A percentile compares a stretch with the other conserved stretches of the same genome.
Evolutionary conservation across 108 stramenopile species (phyloP).

Genomic region (Cyclostephanos tholiformis): DNA sequence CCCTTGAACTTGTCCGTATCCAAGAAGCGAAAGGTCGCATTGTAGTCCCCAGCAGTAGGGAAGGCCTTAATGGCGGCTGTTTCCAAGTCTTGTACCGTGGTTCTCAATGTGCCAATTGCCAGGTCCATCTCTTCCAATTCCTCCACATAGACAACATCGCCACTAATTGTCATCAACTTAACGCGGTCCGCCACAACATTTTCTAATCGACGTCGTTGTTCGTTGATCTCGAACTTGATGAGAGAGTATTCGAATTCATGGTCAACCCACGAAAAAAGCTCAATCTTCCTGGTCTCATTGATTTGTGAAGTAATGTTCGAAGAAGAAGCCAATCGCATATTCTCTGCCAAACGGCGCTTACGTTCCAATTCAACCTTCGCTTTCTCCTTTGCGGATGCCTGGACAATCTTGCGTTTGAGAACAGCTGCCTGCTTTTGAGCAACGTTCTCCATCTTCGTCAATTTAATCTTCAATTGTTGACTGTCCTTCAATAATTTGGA

Average conservation of each 20-base stretch:
- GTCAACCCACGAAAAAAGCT: constrained; percentile 46
- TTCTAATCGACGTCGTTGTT: constrained; percentile 38
- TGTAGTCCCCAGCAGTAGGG: constrained; percentile 18
- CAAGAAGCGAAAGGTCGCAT: constrained; percentile 26
- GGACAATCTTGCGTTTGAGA: constrained; percentile 56
- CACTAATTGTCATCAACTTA: constrained; percentile 16
- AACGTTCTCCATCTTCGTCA: constrained; percentile 55
- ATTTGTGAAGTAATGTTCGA: constrained; percentile 9
- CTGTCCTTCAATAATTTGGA: constrained; percentile 56
- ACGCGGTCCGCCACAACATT: constrained; percentile 30
- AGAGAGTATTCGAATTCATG: constrained; percentile 39
- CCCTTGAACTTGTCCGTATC: constrained; percentile 37
- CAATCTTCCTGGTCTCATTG: constrained; percentile 37
- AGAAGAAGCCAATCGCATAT: constrained; percentile 37
- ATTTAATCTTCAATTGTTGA: constrained; percentile 57
- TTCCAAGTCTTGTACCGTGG: constrained; percentile 28
- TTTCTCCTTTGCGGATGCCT: constrained; percentile 45
- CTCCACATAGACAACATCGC: constrained; percentile 17
- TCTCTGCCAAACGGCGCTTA: constrained; percentile 34
- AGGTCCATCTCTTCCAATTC: constrained; percentile 28
- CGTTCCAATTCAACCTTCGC: constrained; percentile 31
- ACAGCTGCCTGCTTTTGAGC: constrained; percentile 61
- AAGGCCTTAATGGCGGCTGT: constrained; percentile 28
- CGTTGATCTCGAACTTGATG: constrained; percentile 34
- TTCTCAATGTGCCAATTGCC: constrained; percentile 18